Percentiles rank a stretch among this genome's conserved stretches.
Evolutionary conservation across 352 stramenopile species (phyloP).

Genomic region (Globisporangium abappressorium): DNA sequence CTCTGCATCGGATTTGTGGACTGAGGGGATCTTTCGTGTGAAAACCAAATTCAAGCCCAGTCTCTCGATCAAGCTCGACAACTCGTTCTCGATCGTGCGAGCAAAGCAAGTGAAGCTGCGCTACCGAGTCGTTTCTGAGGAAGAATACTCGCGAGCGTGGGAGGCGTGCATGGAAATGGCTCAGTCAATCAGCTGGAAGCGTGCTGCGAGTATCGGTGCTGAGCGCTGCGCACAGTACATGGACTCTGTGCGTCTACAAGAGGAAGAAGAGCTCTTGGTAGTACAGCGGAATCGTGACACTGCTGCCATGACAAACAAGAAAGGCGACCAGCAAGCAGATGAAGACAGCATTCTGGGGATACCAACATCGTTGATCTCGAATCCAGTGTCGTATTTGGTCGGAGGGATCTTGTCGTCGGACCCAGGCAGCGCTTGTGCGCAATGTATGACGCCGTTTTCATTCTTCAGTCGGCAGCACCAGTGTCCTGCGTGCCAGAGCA

Average conservation of each 20-base stretch:
- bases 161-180: constrained; percentile 60
- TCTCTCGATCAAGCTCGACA: constrained; percentile 55
- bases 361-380: constrained; percentile 50
- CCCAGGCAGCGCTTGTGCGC: constrained; percentile 31
- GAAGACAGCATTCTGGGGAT: constrained; percentile 48
- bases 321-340: constrained; percentile 14
- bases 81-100: constrained; percentile 63
- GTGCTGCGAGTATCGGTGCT: constrained; percentile 31
- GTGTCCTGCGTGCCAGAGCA: constrained; percentile 46
- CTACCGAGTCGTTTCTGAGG: constrained; percentile 16
- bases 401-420: constrained; percentile 44
- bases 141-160: constrained; percentile 48
- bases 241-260: constrained; percentile 35
- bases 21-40: constrained; percentile 43
- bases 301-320: constrained; percentile 12
- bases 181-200: constrained; percentile 76
- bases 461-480: constrained; percentile 68
- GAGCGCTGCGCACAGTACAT: constrained; percentile 44
- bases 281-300: constrained; percentile 37
- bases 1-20: constrained; percentile 42
- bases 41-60: constrained; percentile 13
- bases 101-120: constrained; percentile 57
- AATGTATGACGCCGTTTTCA: constrained; percentile 62
- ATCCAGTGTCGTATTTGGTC: constrained; percentile 67
- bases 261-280: constrained; percentile 39